Evolutionary conservation across 805 yeast species (phyloP).

Genomic region (Grigorovia transvaalensis): DNA sequence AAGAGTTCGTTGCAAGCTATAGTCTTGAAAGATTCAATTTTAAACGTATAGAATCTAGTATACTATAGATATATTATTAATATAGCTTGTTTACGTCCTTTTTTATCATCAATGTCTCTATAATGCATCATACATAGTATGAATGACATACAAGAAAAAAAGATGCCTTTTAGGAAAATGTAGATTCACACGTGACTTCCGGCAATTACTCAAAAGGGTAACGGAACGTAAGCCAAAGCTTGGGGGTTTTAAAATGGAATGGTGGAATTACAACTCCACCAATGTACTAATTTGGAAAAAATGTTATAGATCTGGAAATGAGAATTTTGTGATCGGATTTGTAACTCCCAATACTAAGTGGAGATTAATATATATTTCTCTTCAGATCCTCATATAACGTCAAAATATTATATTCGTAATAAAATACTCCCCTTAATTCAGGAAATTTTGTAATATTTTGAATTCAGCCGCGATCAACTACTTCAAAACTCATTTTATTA

Average conservation of each 20-base stretch:
- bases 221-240: background rate
- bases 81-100: no score
- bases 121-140: no score
- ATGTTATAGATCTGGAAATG: no score
- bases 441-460: background rate
- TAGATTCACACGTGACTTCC: background rate
- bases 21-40: background rate
- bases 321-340: no score
- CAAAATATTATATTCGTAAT: background rate
- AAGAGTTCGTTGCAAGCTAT: no score
- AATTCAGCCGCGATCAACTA: background rate
- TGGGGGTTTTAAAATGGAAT: background rate
- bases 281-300: background rate
- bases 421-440: background rate
- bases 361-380: no score
- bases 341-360: no score
- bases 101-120: no score
- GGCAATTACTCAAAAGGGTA: background rate
- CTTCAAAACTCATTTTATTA: background rate
- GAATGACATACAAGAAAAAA: background rate
- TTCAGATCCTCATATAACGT: no score
- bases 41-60: no score
- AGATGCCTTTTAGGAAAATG: background rate
- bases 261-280: constrained; percentile 1
- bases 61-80: no score